These are phyloP conservation scores for Malassezia psittaci DNA, from an alignment of 1,284 basidiomycete species.

Conservation along the genomic window DNA sequence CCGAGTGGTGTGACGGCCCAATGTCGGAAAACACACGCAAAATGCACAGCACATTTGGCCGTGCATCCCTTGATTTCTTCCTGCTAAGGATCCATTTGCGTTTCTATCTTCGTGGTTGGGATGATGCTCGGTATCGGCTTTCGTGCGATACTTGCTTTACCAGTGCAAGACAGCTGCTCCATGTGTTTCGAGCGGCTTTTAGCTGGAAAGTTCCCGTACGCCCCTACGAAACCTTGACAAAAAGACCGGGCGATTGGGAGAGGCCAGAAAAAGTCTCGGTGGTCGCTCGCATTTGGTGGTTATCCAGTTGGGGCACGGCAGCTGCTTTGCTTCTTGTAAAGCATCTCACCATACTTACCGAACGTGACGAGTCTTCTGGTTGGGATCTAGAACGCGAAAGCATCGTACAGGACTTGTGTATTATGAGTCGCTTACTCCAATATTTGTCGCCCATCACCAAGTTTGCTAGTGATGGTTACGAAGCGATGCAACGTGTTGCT, in stretches of 20 bases:
- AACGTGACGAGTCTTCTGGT: constrained; percentile 25
- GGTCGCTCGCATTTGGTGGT: constrained; percentile 26
- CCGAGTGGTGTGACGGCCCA: background rate
- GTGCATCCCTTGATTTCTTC: constrained; percentile 10
- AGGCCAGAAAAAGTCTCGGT: constrained; percentile 24
- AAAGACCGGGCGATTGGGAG: constrained; percentile 14
- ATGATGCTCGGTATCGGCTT: constrained; percentile 25
- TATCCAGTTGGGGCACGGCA: constrained; percentile 32
- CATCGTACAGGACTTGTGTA: constrained; percentile 35
- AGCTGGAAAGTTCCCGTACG: constrained; percentile 30
- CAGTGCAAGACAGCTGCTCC: constrained; percentile 27
- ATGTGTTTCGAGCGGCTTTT: constrained; percentile 32
- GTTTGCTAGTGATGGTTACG: constrained; percentile 27
- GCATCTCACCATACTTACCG: constrained; percentile 33
- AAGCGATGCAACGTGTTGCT: constrained; percentile 25
- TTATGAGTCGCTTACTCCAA: constrained; percentile 29
- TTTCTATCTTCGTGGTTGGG: constrained; percentile 41
- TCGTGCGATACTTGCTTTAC: constrained; percentile 35
- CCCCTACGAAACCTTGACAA: constrained; percentile 3
- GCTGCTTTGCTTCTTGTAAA: constrained; percentile 32
- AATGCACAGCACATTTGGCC: constrained; percentile 17
- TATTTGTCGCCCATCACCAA: constrained; percentile 27
- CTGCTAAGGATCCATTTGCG: constrained; percentile 27
- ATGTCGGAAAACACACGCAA: constrained; percentile 16
- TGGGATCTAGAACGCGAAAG: constrained; percentile 29